Evolutionary conservation across 192 early-diverging fungal species (phyloP), one percentile per base, ranked within the genome.

Genomic region (Coemansia sp.): DNA sequence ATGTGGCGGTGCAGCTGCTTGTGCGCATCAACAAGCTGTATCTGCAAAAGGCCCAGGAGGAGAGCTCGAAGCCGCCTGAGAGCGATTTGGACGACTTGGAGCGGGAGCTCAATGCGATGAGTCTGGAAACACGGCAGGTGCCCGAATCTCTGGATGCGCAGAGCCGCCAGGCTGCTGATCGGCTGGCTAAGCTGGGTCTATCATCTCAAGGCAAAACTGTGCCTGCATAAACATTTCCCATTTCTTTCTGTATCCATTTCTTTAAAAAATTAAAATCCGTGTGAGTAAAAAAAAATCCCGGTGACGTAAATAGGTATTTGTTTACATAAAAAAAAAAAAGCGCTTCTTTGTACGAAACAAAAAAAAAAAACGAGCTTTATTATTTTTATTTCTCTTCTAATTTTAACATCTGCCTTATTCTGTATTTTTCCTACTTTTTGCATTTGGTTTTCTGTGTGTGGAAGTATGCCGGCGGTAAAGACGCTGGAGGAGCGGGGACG

Each of bases 11-110:
- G 41, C 61, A 61, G 58, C 55, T 75, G 52, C 51, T 75, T 20
- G 54, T 63, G 15, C 72, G 65, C 54, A 75, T 75, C 62, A 75
- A 75, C 61, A 40, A 53, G 18, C 38, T 75, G 53, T 75, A 75
- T 23, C 43, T 57, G 31, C 72, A 58, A 47, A 75, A 75, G 45
- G 37, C 53, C 5, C 49, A 68, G 43, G 61, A 55, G 38, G 28
- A 75, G 53, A 53, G 47, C 16, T 6, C 33, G 20, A 21, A 36
- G 14, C 43, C 43, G 14, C 39, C 35, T 30, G 69, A 38, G 14
- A 41, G 28, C 21, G 72, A 75, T 13, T 44, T 75, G 14, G 72
- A 64, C 20, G 72, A 61, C 18, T 61, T 75, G 28, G 72, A 75
- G 58, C 65, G 66, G 35, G 72, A 75, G 62, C 65, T 75, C 33